These are phyloP conservation scores for Blastocladiella britannica DNA, from an alignment of 192 early-diverging fungal species.

Conservation along the genomic window DNA sequence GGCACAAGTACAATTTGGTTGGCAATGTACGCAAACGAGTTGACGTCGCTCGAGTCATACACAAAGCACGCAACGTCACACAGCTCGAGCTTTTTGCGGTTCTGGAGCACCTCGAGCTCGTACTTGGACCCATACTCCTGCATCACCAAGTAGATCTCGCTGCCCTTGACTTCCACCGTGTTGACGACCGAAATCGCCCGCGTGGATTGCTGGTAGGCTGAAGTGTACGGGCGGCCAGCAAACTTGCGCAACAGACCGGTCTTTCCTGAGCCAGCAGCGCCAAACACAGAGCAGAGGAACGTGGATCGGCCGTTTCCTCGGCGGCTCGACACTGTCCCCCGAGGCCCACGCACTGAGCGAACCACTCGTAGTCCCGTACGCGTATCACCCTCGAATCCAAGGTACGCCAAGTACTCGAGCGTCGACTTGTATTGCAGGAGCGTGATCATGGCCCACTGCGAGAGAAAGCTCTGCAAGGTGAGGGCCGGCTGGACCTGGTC, in stretches of 20 bases:
- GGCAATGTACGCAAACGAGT: conserved; percentile 81
- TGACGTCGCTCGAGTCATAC: conserved; percentile 81
- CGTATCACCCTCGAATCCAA: conserved; percentile 80
- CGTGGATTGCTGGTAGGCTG: conserved; percentile 52
- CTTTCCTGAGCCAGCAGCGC: conserved; percentile 83
- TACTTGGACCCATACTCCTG: conserved; percentile 74
- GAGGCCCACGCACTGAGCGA: conserved; percentile 3
- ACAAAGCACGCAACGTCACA: conserved; percentile 89
- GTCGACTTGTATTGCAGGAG: conserved; percentile 74
- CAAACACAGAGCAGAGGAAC: conserved; percentile 87
- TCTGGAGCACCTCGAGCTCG: conserved; percentile 76
- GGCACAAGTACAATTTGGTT: conserved; percentile 12
- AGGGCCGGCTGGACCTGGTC: no score
- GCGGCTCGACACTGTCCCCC: conserved; percentile 11
- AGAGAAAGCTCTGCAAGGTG: conserved; percentile 87
- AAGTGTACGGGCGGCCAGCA: conserved; percentile 60
- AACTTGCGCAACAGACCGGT: conserved; percentile 67
- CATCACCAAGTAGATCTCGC: conserved; percentile 89
- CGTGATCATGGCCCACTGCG: conserved; percentile 99
- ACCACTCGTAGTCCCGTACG: conserved; percentile 70
- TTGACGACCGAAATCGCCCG: conserved; percentile 70
- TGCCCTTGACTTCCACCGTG: conserved; percentile 82
- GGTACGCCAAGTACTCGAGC: conserved; percentile 83
- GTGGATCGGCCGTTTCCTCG: no score
- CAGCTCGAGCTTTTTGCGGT: conserved; percentile 59